Evolutionary conservation across 1,139 yeast genomes (phyloP).

Genomic region (Kurtzmaniella quercitrusa): DNA sequence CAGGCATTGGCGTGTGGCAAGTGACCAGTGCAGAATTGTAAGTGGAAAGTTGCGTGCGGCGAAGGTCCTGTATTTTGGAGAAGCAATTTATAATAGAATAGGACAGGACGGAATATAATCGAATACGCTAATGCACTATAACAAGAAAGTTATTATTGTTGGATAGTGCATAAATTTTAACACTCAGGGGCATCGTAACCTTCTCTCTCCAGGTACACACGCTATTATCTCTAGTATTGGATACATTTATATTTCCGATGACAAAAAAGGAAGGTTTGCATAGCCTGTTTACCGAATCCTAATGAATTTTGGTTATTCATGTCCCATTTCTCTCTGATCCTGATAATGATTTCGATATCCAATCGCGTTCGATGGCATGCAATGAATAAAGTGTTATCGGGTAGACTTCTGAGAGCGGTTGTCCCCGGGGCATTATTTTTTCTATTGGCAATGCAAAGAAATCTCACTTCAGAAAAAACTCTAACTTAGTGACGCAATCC

Average conservation of each 20-base stretch:
- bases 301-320: too few species aligned
- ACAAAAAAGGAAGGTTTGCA: neutral
- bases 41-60: slow-evolving; percentile 1
- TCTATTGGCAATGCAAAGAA: neutral
- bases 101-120: neutral
- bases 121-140: neutral
- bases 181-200: neutral
- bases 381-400: neutral
- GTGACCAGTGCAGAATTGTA: neutral
- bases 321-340: too few species aligned
- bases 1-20: too few species aligned
- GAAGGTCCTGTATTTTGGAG: neutral
- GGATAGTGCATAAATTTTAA: neutral
- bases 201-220: neutral
- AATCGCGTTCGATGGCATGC: neutral
- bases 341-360: neutral
- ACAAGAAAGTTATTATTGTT: neutral
- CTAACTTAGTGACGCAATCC: neutral
- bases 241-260: too few species aligned
- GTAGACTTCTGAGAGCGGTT: neutral
- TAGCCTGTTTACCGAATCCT: neutral
- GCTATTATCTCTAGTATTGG: too few species aligned
- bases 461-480: neutral
- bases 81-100: neutral
- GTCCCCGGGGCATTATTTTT: neutral